These are phyloP conservation scores for Elongisporangium anandrum DNA, from an alignment of 352 stramenopile genomes.

Conservation along the genomic window DNA sequence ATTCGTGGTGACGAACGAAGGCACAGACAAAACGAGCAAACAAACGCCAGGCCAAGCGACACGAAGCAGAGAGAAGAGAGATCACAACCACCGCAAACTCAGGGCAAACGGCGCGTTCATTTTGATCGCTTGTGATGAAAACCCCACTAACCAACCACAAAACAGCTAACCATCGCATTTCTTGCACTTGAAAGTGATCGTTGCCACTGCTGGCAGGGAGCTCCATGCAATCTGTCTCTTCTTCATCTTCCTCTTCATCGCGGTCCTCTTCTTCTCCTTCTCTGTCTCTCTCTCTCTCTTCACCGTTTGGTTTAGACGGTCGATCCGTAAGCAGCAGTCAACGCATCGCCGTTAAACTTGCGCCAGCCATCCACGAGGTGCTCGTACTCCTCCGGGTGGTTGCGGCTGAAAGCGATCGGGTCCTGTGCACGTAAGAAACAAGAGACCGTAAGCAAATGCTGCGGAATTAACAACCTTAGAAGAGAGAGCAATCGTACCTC, in stretches of 20 bases:
- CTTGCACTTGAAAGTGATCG: not conserved
- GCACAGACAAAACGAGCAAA: not conserved
- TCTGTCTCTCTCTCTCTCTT: too few species aligned
- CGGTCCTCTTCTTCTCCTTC: not conserved
- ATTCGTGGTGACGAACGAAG: not conserved
- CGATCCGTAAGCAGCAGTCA: slow-evolving; percentile 62
- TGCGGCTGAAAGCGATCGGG: slow-evolving; percentile 75
- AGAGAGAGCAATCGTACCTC: slow-evolving; percentile 33
- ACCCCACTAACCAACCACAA: not conserved
- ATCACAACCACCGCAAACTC: not conserved
- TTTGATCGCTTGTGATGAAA: not conserved
- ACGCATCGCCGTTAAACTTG: slow-evolving; percentile 75
- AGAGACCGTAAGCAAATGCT: slow-evolving; percentile 9
- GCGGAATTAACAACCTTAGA: not conserved
- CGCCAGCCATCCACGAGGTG: slow-evolving; percentile 70
- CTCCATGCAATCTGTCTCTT: not conserved
- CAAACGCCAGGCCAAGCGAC: not conserved
- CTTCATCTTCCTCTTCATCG: not conserved
- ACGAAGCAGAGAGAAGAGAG: not conserved
- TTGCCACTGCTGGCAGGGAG: not conserved
- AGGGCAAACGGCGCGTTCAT: not conserved
- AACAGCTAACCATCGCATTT: not conserved
- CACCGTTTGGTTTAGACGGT: slow-evolving; percentile 43
- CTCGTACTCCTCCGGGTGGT: slow-evolving; percentile 81
- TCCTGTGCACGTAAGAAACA: slow-evolving; percentile 26